phyloP scores from a whole-genome alignment of 2,329 filamentous ascomycete genomes.

The Fusarium poae region DNA sequence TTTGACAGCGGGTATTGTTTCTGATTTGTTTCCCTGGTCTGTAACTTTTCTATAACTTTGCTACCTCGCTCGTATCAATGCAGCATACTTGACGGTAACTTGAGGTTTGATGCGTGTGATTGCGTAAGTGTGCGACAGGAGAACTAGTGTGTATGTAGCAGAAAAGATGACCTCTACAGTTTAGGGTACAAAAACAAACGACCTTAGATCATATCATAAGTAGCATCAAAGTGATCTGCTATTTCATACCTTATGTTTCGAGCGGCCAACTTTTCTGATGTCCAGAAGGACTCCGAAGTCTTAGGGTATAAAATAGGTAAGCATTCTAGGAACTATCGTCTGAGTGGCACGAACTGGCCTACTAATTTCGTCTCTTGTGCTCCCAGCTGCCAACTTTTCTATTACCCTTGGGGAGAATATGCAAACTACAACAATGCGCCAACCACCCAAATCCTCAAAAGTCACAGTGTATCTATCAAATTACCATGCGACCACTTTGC shows the following conservation, averaged over 20 bases:
- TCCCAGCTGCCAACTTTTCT: too few species aligned
- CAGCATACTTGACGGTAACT: constrained; percentile 20
- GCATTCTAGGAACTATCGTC: too few species aligned
- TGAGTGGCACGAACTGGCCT: too few species aligned
- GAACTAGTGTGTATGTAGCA: background rate
- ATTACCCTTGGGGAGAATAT: background rate
- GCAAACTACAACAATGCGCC: constrained; percentile 21
- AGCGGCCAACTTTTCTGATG: too few species aligned
- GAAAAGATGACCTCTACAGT: too few species aligned
- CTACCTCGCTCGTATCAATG: constrained; percentile 41
- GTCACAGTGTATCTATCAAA: background rate
- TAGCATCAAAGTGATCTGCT: too few species aligned
- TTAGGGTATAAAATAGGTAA: too few species aligned
- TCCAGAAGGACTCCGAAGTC: too few species aligned
- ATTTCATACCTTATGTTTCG: too few species aligned
- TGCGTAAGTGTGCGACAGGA: background rate
- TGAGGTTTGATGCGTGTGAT: constrained; percentile 3
- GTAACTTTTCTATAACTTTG: constrained; percentile 46
- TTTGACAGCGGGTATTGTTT: constrained; percentile 36
- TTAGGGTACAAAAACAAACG: too few species aligned
- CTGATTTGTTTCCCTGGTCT: constrained; percentile 35
- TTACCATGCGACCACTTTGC: constrained; percentile 23
- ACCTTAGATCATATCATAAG: too few species aligned
- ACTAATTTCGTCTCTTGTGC: too few species aligned
- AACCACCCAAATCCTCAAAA: background rate